Conservation (phyloP, 2,329 filamentous ascomycete genomes). For the Xylariaceae sp. region DNA sequence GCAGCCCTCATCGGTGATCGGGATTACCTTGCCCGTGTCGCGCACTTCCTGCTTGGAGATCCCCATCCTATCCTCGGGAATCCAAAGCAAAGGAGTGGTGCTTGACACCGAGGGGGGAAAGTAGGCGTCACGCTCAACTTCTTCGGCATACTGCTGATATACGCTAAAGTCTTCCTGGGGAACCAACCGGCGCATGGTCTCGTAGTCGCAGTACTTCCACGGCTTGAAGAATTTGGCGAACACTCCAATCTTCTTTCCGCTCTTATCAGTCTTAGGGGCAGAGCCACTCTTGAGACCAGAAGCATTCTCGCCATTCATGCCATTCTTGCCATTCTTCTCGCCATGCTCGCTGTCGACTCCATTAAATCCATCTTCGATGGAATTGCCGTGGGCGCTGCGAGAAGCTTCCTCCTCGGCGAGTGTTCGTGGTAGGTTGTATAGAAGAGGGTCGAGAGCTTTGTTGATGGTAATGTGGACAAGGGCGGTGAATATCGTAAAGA, state of each 20-base stretch:
- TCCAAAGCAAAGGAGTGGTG: conserved; percentile 71
- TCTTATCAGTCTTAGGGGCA: conserved; percentile 19
- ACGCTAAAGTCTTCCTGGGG: conserved; percentile 49
- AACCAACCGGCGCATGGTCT: conserved; percentile 64
- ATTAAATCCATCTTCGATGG: too few relatives aligned
- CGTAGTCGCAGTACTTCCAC: conserved; percentile 71
- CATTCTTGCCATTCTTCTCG: conserved; percentile 17
- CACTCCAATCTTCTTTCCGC: conserved; percentile 51
- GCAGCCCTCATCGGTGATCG: conserved; percentile 77
- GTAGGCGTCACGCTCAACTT: conserved; percentile 65
- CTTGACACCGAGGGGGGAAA: conserved; percentile 66
- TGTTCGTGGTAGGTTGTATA: conserved; percentile 77
- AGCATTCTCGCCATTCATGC: conserved; percentile 13
- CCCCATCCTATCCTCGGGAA: conserved; percentile 70
- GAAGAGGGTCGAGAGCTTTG: conserved; percentile 67
- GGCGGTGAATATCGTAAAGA: conserved; percentile 69
- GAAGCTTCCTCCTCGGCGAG: conserved; percentile 45
- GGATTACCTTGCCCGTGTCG: conserved; percentile 66
- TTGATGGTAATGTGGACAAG: conserved; percentile 74
- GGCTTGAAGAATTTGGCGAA: conserved; percentile 71
- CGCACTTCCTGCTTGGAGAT: conserved; percentile 73
- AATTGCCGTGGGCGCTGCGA: too few relatives aligned
- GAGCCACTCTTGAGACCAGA: conserved; percentile 12
- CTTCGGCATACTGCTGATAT: conserved; percentile 56
- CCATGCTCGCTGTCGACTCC: too few relatives aligned